Evolutionary conservation across 2,329 filamentous ascomycete species (phyloP).

Genomic region (Trichoderma guizhouense): DNA sequence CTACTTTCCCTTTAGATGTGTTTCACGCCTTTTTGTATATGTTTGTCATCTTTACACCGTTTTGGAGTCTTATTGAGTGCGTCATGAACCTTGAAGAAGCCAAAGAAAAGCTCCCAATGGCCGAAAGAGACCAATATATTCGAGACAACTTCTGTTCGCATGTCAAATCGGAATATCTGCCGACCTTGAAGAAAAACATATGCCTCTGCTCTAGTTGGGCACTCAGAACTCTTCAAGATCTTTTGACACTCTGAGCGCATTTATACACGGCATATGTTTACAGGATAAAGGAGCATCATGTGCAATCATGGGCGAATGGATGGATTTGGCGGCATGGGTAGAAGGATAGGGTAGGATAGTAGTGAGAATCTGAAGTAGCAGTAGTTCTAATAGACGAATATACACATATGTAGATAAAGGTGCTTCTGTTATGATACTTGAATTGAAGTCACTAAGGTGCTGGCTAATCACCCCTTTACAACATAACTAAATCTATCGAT

Average conservation of each 20-base stretch:
- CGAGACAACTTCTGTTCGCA: background rate
- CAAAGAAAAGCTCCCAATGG: background rate
- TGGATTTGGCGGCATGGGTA: background rate
- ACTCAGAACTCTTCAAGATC: background rate
- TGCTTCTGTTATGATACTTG: background rate
- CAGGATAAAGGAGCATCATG: background rate
- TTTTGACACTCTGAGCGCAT: background rate
- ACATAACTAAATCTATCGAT: background rate
- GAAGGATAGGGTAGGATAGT: background rate
- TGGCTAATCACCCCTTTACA: background rate
- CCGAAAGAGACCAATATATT: background rate
- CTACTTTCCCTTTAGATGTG: background rate
- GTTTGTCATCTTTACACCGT: background rate
- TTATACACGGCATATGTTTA: background rate
- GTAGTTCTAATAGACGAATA: background rate
- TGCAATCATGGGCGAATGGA: background rate
- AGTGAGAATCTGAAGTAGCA: no score
- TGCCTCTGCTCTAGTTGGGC: background rate
- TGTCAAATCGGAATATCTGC: background rate
- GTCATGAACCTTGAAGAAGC: background rate
- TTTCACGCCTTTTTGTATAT: background rate
- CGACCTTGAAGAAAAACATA: background rate
- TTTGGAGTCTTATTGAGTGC: background rate
- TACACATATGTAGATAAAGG: background rate
- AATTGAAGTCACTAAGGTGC: background rate